Conservation (phyloP, 1,139 yeast genomes). For the Lodderomyces oxycetoniae region DNA sequence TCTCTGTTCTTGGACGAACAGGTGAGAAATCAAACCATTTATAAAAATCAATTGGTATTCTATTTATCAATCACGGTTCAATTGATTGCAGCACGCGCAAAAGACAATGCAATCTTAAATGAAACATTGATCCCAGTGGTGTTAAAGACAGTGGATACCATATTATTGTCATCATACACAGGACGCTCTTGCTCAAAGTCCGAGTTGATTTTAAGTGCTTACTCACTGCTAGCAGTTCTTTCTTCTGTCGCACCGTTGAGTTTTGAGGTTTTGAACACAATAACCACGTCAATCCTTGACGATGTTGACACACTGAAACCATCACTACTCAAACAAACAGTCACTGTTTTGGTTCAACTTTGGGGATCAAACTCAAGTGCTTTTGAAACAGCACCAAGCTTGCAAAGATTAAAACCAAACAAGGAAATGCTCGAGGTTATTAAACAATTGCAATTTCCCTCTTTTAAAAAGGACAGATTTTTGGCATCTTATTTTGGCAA, state of each 20-base stretch:
- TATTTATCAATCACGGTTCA: conserved; percentile 75
- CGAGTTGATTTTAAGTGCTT: conserved; percentile 79
- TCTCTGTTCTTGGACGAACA: conserved; percentile 54
- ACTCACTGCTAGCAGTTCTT: conserved; percentile 74
- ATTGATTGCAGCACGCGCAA: conserved; percentile 36
- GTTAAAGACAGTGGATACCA: conserved; percentile 53
- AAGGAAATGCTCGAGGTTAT: conserved; percentile 2
- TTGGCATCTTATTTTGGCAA: conserved; percentile 26
- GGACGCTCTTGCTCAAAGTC: no score
- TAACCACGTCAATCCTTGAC: conserved; percentile 57
- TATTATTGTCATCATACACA: conserved; percentile 32
- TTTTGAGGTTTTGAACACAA: conserved; percentile 57
- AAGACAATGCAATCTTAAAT: conserved; percentile 26
- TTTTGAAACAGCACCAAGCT: conserved; percentile 1
- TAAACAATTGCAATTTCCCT: not conserved
- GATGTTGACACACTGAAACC: conserved; percentile 20
- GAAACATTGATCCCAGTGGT: conserved; percentile 45
- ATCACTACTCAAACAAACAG: conserved; percentile 26
- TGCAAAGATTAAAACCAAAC: not conserved
- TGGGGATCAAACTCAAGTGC: conserved; percentile 26
- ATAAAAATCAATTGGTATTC: conserved; percentile 70
- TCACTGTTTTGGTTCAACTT: conserved; percentile 40
- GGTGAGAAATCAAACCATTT: conserved; percentile 52
- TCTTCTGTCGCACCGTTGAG: conserved; percentile 69
- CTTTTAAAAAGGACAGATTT: conserved; percentile 27